Base-by-base conservation (phyloP, 192 early-diverging fungal species). In the Gryganskiella cystojenkinii region DNA sequence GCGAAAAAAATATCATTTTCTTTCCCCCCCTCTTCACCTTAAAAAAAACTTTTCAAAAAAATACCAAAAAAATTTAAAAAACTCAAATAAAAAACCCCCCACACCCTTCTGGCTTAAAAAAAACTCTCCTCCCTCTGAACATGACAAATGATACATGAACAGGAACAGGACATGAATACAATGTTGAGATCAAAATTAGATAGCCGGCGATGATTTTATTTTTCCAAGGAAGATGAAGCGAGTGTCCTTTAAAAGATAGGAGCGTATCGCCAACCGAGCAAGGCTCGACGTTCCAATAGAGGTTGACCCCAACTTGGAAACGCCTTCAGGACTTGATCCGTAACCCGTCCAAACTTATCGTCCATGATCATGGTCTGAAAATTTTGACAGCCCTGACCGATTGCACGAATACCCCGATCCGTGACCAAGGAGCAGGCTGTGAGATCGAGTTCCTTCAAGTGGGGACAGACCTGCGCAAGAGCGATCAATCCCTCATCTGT, bases 371-470 rank as follows among this genome's bases (percentile, higher is more conserved):
- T 19, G 9, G 7, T 35, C 13, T 35, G 20, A 22, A 76, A 68
- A 19, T 7, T 5, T 7, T 3, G 44, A 35, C 74, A 78, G 0
- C 35, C 0, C 5, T 40, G 20, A 4, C 59, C 61, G 6, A 78
- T 64, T 17, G 62, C 61, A 19, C 51, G 22, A 17, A 78, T 42
- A 0, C 55, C 47, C 30, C 33, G 34, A n/a, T 78, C 65, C 1
- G 60, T 60, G 0, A 78, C 61, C 3, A 35, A 27, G 7, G 37
- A 19, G 9, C 67, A 19, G 8, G 25, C 74, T 2, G 65, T 52
- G 49, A 78, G 64, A 60, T 78, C 74, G 3, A 78, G 56, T 14
- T 47, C 49, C 8, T 31, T 30, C 1, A 78, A 42, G 4, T 60
- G 27, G 0, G 49, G 47, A 44, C 66, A 69, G n/a, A 7, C 5